Evolutionary conservation across 352 stramenopile species (phyloP).

Genomic region (Phytophthora sp.): DNA sequence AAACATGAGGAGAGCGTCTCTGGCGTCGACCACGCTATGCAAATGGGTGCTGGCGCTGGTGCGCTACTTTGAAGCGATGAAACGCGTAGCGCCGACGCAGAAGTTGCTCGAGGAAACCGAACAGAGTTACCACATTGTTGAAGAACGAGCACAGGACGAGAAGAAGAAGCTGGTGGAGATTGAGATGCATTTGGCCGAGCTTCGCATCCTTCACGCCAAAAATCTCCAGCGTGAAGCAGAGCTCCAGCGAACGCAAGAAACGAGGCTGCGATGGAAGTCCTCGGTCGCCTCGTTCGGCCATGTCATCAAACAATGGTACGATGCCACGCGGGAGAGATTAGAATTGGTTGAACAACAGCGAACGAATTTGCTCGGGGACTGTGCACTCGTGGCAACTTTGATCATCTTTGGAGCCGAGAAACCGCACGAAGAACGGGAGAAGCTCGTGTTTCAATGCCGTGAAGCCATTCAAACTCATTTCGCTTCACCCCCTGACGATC

Average conservation of each 20-base stretch:
- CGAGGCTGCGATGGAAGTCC: constrained; percentile 48
- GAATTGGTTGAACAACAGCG: constrained; percentile 29
- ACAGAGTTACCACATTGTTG: constrained; percentile 46
- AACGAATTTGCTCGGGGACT: constrained; percentile 45
- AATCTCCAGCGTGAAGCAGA: constrained; percentile 52
- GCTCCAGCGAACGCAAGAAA: constrained; percentile 58
- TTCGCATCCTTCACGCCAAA: constrained; percentile 39
- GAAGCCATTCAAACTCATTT: constrained; percentile 21
- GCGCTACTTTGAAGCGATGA: constrained; percentile 76
- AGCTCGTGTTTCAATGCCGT: constrained; percentile 34
- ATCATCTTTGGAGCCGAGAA: constrained; percentile 41
- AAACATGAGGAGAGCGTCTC: constrained; percentile 75
- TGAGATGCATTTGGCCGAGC: constrained; percentile 54
- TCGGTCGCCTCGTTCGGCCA: constrained; percentile 45
- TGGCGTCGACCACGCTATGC: constrained; percentile 72
- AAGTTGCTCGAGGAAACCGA: constrained; percentile 52
- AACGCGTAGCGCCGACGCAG: constrained; percentile 57
- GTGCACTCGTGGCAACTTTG: constrained; percentile 39
- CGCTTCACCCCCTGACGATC: not conserved
- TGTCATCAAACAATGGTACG: constrained; percentile 50
- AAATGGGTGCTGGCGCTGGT: constrained; percentile 78
- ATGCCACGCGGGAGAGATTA: constrained; percentile 30
- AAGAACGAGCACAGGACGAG: constrained; percentile 47
- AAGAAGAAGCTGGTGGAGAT: constrained; percentile 60
- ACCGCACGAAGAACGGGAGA: constrained; percentile 26